These are phyloP conservation scores for Picochlorum sp. DNA, from an alignment of 139 green algal genomes.

Conservation along the genomic window DNA sequence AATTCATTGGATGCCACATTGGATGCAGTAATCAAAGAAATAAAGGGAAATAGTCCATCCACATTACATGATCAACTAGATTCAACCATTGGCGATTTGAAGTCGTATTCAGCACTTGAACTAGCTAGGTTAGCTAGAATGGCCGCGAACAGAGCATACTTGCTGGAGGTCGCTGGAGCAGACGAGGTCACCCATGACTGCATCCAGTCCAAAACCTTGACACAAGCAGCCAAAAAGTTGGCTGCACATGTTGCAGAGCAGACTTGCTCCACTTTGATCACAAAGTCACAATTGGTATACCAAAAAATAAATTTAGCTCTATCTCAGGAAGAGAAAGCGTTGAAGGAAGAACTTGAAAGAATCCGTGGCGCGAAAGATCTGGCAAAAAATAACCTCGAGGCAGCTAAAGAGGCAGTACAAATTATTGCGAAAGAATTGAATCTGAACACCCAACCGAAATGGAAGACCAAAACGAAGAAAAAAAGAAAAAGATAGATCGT, in stretches of 20 bases:
- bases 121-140: slow-evolving; percentile 29
- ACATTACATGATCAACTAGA: neutral
- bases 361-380: slow-evolving; percentile 1
- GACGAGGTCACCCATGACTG: neutral
- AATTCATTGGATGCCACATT: too few species aligned
- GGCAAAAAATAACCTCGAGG: slow-evolving; percentile 8
- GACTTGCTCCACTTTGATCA: neutral
- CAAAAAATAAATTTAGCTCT: neutral
- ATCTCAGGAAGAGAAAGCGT: neutral
- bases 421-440: neutral
- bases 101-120: slow-evolving; percentile 25
- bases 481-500: too few species aligned
- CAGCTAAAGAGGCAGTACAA: neutral
- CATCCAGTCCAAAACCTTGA: slow-evolving; percentile 5
- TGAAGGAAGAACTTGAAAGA: neutral
- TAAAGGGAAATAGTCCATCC: neutral
- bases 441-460: too few species aligned
- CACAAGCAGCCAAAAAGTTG: slow-evolving; percentile 22
- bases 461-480: too few species aligned
- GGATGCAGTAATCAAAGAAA: neutral
- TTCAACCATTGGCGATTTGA: neutral
- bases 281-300: neutral
- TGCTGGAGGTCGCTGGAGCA: slow-evolving; percentile 1
- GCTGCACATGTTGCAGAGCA: neutral
- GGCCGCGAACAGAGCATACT: slow-evolving; percentile 37